Conservation (phyloP, 805 yeast species). For the Yamadazyma kitorensis region DNA sequence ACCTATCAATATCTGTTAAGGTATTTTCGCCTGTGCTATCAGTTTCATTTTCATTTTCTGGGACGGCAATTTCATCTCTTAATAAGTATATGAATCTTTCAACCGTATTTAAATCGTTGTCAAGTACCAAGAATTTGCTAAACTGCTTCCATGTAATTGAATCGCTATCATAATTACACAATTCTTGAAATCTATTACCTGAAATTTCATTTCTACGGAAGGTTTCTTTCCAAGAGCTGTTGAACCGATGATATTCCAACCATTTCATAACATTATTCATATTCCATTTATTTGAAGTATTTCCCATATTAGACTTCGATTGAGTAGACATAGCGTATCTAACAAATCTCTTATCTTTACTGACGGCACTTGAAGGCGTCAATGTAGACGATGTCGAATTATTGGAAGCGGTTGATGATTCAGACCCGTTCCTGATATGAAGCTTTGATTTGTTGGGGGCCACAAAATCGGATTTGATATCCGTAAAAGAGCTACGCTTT, state of each 20-base stretch:
- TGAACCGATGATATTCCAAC: constrained; percentile 68
- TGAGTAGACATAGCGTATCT: constrained; percentile 42
- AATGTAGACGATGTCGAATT: constrained; percentile 29
- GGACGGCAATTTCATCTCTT: constrained; percentile 14
- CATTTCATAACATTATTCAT: constrained; percentile 62
- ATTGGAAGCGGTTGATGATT: constrained; percentile 29
- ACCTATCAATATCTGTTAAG: constrained; percentile 1
- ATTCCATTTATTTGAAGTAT: constrained; percentile 67
- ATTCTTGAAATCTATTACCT: constrained; percentile 62
- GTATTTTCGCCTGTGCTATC: not conserved
- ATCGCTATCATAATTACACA: constrained; percentile 60
- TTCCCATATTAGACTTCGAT: constrained; percentile 18
- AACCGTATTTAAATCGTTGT: constrained; percentile 51
- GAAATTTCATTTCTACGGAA: constrained; percentile 56
- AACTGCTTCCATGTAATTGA: constrained; percentile 47
- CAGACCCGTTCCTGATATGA: constrained; percentile 30
- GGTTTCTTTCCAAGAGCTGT: constrained; percentile 67
- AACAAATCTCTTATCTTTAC: constrained; percentile 39
- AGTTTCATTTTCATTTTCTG: constrained; percentile 8
- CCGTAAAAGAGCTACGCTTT: not conserved
- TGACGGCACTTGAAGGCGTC: constrained; percentile 24
- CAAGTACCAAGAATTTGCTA: constrained; percentile 29
- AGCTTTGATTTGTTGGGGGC: constrained; percentile 3
- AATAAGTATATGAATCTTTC: constrained; percentile 40
- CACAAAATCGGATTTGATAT: not conserved